Percentiles rank a stretch among this genome's conserved stretches.
Conservation (phyloP, 2,329 filamentous ascomycete genomes). For the Trichoderma sp. region DNA sequence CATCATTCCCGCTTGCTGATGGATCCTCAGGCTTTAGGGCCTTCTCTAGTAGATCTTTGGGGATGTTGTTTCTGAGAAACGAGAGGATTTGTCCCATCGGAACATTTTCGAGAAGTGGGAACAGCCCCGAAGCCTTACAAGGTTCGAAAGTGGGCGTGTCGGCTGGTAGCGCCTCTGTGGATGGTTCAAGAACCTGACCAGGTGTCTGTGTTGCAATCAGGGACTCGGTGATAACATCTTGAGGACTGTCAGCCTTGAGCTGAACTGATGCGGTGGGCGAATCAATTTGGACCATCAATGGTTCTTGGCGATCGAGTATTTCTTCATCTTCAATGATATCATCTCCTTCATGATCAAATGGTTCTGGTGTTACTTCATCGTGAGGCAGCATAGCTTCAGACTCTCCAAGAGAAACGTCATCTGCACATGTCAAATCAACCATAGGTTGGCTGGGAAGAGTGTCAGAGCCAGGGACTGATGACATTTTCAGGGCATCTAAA, state of each 20-base stretch:
- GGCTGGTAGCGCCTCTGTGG: not conserved
- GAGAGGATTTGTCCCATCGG: not conserved
- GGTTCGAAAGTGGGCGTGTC: not conserved
- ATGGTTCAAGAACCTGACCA: too few species aligned
- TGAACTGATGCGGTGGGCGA: not conserved
- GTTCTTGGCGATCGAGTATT: not conserved
- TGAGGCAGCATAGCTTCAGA: not conserved
- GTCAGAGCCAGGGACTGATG: not conserved
- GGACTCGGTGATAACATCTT: not conserved
- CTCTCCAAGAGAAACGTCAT: not conserved
- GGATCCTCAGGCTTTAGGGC: slow-evolving; percentile 30
- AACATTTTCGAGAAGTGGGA: not conserved
- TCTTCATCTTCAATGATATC: not conserved
- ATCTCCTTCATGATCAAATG: not conserved
- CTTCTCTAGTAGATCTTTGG: slow-evolving; percentile 36
- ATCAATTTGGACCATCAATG: not conserved
- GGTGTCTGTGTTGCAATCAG: not conserved
- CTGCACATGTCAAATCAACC: not conserved
- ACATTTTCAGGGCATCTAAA: not conserved
- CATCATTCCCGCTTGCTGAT: slow-evolving; percentile 23
- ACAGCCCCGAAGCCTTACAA: not conserved
- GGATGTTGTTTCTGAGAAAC: slow-evolving; percentile 25
- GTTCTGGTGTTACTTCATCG: not conserved
- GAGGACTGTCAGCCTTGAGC: not conserved
- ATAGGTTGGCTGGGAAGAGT: not conserved